phyloP scores from a whole-genome alignment of 164 flowering plant species.

The Brasenia schreberi region DNA sequence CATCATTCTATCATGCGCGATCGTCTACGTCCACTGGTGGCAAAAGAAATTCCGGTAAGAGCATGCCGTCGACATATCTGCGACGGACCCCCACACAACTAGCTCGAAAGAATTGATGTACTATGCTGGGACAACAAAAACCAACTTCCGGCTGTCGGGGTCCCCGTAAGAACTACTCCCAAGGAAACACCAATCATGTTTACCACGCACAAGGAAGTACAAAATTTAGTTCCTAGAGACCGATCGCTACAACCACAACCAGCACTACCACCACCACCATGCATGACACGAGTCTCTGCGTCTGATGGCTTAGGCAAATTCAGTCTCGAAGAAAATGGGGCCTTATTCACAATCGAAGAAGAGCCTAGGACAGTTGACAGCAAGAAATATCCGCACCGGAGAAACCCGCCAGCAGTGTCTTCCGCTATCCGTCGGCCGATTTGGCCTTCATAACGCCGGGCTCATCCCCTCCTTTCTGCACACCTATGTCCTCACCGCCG shows the following conservation, averaged over 20 bases:
- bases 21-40: conserved; percentile 1
- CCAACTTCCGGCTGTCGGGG: not conserved
- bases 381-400: not conserved
- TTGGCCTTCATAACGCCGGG: not conserved
- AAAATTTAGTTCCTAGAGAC: not conserved
- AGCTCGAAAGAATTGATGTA: not conserved
- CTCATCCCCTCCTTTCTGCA: not conserved
- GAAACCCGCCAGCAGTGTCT: not conserved
- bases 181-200: not conserved
- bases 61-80: not conserved
- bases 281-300: not conserved
- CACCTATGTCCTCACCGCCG: not conserved
- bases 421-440: not conserved
- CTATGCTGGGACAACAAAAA: conserved; percentile 1
- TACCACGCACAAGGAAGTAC: not conserved
- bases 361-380: not conserved
- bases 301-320: not conserved
- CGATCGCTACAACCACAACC: not conserved
- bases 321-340: not conserved
- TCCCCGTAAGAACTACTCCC: not conserved
- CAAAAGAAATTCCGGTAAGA: not conserved
- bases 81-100: not conserved
- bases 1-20: not conserved
- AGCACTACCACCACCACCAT: not conserved
- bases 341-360: not conserved